These are phyloP conservation scores for Solanum peruvianum DNA, from an alignment of 257 asterid species.

Conservation along the genomic window DNA sequence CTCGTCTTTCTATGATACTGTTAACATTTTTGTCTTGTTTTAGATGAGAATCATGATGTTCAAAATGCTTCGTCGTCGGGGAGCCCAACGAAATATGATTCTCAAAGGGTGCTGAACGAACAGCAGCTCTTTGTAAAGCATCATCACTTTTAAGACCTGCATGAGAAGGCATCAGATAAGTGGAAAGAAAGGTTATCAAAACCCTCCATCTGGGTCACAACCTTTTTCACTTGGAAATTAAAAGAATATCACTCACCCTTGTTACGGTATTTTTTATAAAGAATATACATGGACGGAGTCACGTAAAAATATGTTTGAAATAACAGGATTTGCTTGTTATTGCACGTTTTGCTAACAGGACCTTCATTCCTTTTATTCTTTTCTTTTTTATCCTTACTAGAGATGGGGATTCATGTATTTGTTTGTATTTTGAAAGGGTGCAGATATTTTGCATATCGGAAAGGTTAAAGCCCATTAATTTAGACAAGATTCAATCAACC, in stretches of 20 bases:
- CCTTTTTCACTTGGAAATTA: neutral
- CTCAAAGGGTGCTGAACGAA: constrained; percentile 49
- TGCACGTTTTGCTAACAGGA: neutral
- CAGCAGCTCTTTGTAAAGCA: constrained; percentile 25
- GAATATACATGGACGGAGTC: neutral
- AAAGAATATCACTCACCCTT: neutral
- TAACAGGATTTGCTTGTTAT: neutral
- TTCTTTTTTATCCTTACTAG: neutral
- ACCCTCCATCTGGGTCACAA: neutral
- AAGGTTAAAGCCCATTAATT: neutral
- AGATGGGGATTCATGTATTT: neutral
- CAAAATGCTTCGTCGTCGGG: constrained; percentile 38
- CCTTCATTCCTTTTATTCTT: neutral
- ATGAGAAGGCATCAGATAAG: neutral
- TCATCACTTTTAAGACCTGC: constrained; percentile 60
- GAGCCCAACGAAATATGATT: constrained; percentile 44
- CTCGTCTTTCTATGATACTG: constrained; percentile 33
- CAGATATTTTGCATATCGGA: neutral
- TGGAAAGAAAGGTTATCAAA: neutral
- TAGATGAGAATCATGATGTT: constrained; percentile 44
- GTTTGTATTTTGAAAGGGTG: neutral
- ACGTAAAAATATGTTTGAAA: neutral
- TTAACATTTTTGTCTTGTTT: constrained; percentile 46
- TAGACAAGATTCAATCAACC: neutral
- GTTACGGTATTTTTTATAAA: neutral